Base-by-base conservation (phyloP, 495 filamentous ascomycete genomes). In the Penicillium maclennaniae region DNA sequence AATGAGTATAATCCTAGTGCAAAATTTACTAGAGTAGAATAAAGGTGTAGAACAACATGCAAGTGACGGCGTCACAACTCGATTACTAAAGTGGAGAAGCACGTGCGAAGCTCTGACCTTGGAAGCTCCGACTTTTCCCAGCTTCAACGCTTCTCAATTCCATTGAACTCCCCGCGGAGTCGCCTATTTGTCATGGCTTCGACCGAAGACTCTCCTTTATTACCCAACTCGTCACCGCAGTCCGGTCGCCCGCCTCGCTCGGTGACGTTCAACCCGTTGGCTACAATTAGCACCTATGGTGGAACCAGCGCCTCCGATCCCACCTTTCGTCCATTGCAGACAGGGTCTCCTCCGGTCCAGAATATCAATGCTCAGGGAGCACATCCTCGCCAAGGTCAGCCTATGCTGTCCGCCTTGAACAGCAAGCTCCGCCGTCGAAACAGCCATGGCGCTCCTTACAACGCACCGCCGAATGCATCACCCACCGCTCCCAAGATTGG, bases 351-450 rank as follows among this genome's bases (percentile, higher is more conserved):
- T 47, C 68, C 71, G 12, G 63, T 70, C 47, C 63, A 67, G 45
- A 69, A 62, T 61, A 51, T 55, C 54, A 67, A 64, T 58, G 55
- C 63, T 19, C 63, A 70, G 46, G 58, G 67, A 41, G 53, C 53
- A 25, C 62, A 63, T 17, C 59, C 54, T 45, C 60, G 69, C 39
- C 46, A 73, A 36, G 71, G 70, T 16, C 85, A 80, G 61, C 86
- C 84, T 20, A 85, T 89, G 75, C 81, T 96, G 16, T 89, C 91
- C 1, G 80, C 87, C 3, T 70, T 96, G 59, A 95, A 96, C 66
- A 90, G 76, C 78, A 93, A 88, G 69, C 84, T 97, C 42, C 86
- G 88, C 20, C 78, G 91, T 59, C 81, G 91, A 46, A 91, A 96
- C 60, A 92, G 88, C 68, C 83, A 88, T 63, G 86, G 87, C 26